These are phyloP conservation scores for Pleurotus tuoliensis DNA, from an alignment of 768 basidiomycete genomes.

Conservation along the genomic window DNA sequence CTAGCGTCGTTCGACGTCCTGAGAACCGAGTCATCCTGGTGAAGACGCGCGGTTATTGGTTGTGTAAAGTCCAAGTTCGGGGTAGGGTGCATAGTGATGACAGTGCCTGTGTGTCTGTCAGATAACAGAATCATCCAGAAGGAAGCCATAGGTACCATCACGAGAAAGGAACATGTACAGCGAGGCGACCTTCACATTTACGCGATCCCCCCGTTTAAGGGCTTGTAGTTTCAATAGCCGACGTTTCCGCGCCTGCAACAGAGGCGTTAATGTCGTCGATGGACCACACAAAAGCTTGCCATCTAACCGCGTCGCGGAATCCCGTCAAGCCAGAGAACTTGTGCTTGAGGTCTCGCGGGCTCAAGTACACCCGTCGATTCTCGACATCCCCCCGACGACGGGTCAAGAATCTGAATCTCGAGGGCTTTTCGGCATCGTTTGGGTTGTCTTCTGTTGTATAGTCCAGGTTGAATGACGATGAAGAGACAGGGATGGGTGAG, in stretches of 20 bases:
- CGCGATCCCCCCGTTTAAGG: constrained; percentile 45
- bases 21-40: constrained; percentile 54
- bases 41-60: constrained; percentile 55
- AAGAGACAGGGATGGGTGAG: constrained; percentile 31
- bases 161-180: constrained; percentile 63
- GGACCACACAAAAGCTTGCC: too few species aligned
- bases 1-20: constrained; percentile 60
- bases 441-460: neutral
- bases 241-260: constrained; percentile 16
- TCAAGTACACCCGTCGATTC: neutral
- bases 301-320: neutral
- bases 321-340: neutral
- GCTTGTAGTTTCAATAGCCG: constrained; percentile 21
- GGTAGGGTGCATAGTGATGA: constrained; percentile 53
- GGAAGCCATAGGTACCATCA: constrained; percentile 36
- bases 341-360: neutral
- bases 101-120: constrained; percentile 35
- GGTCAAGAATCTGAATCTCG: neutral
- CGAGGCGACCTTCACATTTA: constrained; percentile 53
- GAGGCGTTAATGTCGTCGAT: too few species aligned
- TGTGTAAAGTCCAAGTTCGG: constrained; percentile 42
- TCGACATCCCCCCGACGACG: neutral
- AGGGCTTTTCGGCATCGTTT: neutral
- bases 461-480: neutral
- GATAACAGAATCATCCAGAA: neutral